A percentile compares a stretch with the other conserved stretches of the same genome.
phyloP scores from a whole-genome alignment of 768 basidiomycete genomes.

The Xerocomus brunneocitrinus region DNA sequence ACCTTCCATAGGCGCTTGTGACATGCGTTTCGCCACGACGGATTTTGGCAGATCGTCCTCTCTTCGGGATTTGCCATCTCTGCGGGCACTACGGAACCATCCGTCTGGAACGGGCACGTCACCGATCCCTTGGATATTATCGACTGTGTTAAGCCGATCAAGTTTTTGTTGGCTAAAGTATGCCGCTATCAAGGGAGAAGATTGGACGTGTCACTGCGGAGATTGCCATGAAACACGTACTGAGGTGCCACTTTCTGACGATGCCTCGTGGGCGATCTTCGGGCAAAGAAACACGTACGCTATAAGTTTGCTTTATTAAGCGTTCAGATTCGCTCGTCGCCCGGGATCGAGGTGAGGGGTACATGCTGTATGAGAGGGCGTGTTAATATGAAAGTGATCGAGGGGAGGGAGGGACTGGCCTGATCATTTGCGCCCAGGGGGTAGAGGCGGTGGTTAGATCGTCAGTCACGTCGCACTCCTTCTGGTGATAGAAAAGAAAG shows the following conservation, averaged over 20 bases:
- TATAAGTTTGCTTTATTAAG: constrained; percentile 54
- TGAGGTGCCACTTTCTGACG: constrained; percentile 50
- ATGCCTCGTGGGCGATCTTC: constrained; percentile 40
- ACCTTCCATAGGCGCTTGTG: constrained; percentile 31
- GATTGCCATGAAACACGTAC: constrained; percentile 37
- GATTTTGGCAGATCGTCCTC: constrained; percentile 43
- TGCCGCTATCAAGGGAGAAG: constrained; percentile 48
- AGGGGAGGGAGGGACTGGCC: constrained; percentile 38
- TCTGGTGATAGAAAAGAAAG: constrained; percentile 54
- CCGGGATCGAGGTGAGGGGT: constrained; percentile 39
- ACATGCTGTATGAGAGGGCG: constrained; percentile 27
- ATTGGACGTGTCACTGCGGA: constrained; percentile 19
- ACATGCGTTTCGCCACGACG: constrained; percentile 39
- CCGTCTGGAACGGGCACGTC: constrained; percentile 68
- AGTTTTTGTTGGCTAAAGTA: constrained; percentile 80
- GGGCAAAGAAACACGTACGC: constrained; percentile 44
- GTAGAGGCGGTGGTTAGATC: constrained; percentile 47
- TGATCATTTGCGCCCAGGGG: constrained; percentile 73
- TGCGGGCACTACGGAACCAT: constrained; percentile 74
- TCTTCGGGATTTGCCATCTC: constrained; percentile 48
- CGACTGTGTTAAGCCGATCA: constrained; percentile 66
- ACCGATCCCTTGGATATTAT: constrained; percentile 61
- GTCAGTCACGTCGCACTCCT: constrained; percentile 39
- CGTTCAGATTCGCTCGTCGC: constrained; percentile 37
- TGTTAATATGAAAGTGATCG: constrained; percentile 13